Percentiles rank a stretch among this genome's conserved stretches.
phyloP scores from a whole-genome alignment of 768 basidiomycete species.

The Pleurotus pulmonarius region DNA sequence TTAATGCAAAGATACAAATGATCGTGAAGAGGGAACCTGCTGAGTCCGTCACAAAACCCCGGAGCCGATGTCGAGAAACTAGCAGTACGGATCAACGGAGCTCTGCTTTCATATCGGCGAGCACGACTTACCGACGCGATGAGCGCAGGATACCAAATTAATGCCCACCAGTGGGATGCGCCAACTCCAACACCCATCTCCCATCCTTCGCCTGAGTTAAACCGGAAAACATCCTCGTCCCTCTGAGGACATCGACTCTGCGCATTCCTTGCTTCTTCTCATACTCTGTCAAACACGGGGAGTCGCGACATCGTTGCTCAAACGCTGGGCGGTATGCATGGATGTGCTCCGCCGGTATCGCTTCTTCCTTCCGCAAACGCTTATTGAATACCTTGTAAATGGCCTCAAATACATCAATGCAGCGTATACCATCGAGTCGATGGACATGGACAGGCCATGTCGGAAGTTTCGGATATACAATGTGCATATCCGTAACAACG shows the following conservation, averaged over 20 bases:
- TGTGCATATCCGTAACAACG: constrained; percentile 43
- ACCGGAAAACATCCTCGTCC: constrained; percentile 51
- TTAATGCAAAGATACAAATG: not conserved
- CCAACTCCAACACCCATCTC: constrained; percentile 28
- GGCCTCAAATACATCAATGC: constrained; percentile 56
- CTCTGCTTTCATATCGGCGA: no score
- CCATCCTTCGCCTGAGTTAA: constrained; percentile 34
- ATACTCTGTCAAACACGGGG: constrained; percentile 34
- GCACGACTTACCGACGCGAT: not conserved
- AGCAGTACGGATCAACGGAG: no score
- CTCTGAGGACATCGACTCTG: constrained; percentile 52
- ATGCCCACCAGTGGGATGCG: constrained; percentile 3
- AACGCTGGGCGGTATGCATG: constrained; percentile 37
- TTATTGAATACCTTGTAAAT: constrained; percentile 48
- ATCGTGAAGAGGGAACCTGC: constrained; percentile 1
- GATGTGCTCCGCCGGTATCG: constrained; percentile 14
- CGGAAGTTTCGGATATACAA: constrained; percentile 36
- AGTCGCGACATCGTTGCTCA: constrained; percentile 41
- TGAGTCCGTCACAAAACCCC: not conserved
- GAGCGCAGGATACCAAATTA: not conserved
- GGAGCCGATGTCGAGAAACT: not conserved
- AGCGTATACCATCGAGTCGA: constrained; percentile 39
- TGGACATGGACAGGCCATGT: constrained; percentile 39
- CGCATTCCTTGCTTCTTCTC: constrained; percentile 46
- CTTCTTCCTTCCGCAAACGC: constrained; percentile 43